phyloP scores from a whole-genome alignment of 768 basidiomycete species.

The Suillus variegatus region DNA sequence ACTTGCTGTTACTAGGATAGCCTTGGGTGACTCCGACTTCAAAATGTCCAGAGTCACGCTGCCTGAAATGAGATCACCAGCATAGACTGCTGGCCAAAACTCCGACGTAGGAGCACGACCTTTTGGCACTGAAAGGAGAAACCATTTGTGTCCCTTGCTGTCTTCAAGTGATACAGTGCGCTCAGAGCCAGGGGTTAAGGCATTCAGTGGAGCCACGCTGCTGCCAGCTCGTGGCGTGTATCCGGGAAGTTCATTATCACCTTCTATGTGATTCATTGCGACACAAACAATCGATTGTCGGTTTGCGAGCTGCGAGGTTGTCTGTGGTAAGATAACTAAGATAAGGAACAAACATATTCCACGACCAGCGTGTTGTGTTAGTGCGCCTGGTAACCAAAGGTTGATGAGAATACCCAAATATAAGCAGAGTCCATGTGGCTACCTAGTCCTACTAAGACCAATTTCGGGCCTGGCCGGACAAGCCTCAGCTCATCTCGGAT shows the following conservation, averaged over 20 bases:
- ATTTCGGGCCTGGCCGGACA: background rate
- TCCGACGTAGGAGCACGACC: conserved; percentile 42
- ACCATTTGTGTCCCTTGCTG: conserved; percentile 44
- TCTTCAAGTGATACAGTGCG: conserved; percentile 46
- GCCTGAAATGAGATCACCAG: conserved; percentile 52
- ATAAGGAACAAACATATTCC: background rate
- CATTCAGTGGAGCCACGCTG: background rate
- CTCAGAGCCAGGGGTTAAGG: conserved; percentile 21
- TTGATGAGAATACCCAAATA: conserved; percentile 1
- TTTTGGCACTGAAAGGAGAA: conserved; percentile 41
- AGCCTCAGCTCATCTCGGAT: background rate
- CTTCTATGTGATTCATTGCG: background rate
- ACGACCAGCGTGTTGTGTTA: background rate
- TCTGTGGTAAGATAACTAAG: background rate
- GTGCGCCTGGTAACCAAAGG: background rate
- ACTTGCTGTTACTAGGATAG: conserved; percentile 40
- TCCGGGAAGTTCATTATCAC: conserved; percentile 18
- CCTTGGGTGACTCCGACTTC: conserved; percentile 51
- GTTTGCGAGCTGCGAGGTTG: background rate
- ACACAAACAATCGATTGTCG: background rate
- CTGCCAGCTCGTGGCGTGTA: conserved; percentile 17
- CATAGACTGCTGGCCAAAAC: conserved; percentile 46
- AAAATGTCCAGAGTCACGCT: conserved; percentile 51
- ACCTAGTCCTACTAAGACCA: background rate
- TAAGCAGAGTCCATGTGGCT: background rate